Percentiles rank a stretch among this genome's conserved stretches.
Conservation (phyloP, 495 filamentous ascomycete species). For the Podospora fimiseda region DNA sequence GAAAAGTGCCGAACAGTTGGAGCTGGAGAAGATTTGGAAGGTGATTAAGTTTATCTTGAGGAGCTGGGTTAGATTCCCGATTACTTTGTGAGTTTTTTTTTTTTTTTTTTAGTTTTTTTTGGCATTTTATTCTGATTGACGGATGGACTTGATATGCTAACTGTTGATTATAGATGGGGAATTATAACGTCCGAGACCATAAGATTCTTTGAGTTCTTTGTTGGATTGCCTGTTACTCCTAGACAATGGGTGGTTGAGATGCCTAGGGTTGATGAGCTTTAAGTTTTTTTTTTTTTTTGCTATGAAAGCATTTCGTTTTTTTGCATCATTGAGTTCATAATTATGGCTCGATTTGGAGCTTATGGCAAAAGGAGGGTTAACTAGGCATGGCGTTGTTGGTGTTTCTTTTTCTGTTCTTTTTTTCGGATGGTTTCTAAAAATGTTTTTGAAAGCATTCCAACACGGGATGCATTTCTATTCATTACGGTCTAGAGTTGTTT, state of each 20-base stretch:
- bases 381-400: too few species aligned
- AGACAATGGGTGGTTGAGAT: conserved; percentile 58
- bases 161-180: conserved; percentile 42
- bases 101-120: neutral
- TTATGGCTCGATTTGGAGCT: too few species aligned
- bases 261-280: conserved; percentile 50
- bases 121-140: neutral
- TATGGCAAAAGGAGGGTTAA: too few species aligned
- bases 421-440: too few species aligned
- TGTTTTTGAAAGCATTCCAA: too few species aligned
- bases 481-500: too few species aligned
- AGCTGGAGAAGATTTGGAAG: conserved; percentile 55
- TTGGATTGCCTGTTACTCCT: conserved; percentile 69
- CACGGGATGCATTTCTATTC: too few species aligned
- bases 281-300: conserved; percentile 5
- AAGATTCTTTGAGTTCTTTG: conserved; percentile 66
- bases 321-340: neutral
- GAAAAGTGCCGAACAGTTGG: conserved; percentile 54
- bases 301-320: conserved; percentile 1
- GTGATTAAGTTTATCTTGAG: conserved; percentile 59
- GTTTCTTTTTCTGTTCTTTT: too few species aligned
- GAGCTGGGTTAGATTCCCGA: conserved; percentile 64
- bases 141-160: conserved; percentile 12
- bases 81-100: conserved; percentile 57
- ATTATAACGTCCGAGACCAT: conserved; percentile 54